phyloP scores from a whole-genome alignment of 1,284 basidiomycete species.

The Fomitopsis schrenkii region DNA sequence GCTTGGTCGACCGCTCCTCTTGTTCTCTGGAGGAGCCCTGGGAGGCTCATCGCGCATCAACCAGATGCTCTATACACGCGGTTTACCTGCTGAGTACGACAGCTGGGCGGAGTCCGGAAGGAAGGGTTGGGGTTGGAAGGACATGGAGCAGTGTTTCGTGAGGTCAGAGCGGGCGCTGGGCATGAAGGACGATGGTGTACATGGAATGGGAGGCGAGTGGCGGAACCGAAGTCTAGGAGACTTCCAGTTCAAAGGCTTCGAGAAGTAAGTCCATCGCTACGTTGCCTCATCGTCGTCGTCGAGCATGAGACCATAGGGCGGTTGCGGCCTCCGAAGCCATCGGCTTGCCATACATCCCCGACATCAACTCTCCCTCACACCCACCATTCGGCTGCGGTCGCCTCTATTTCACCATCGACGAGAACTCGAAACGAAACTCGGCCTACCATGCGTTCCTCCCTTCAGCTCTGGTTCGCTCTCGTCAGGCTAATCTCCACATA shows the following conservation, averaged over 20 bases:
- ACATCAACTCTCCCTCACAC: conserved; percentile 24
- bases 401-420: conserved; percentile 23
- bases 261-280: conserved; percentile 1
- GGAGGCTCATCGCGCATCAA: conserved; percentile 44
- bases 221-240: conserved; percentile 9
- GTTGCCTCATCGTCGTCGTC: background rate
- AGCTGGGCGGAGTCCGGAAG: conserved; percentile 31
- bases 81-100: conserved; percentile 33
- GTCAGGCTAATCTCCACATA: conserved; percentile 21
- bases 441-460: conserved; percentile 28
- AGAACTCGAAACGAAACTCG: conserved; percentile 19
- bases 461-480: conserved; percentile 11
- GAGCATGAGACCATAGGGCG: background rate
- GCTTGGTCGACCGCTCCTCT: conserved; percentile 21
- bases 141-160: conserved; percentile 33
- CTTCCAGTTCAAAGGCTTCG: conserved; percentile 13
- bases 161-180: conserved; percentile 26
- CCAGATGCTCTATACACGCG: conserved; percentile 34
- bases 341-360: conserved; percentile 22
- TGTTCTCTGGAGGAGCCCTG: conserved; percentile 35
- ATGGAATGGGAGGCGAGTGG: conserved; percentile 19
- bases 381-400: conserved; percentile 19
- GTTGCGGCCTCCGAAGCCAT: conserved; percentile 1
- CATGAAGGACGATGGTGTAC: conserved; percentile 5
- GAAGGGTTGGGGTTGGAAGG: conserved; percentile 33